Evolutionary conservation across 805 yeast species (phyloP).

Genomic region (Nakazawaea anatomiae): DNA sequence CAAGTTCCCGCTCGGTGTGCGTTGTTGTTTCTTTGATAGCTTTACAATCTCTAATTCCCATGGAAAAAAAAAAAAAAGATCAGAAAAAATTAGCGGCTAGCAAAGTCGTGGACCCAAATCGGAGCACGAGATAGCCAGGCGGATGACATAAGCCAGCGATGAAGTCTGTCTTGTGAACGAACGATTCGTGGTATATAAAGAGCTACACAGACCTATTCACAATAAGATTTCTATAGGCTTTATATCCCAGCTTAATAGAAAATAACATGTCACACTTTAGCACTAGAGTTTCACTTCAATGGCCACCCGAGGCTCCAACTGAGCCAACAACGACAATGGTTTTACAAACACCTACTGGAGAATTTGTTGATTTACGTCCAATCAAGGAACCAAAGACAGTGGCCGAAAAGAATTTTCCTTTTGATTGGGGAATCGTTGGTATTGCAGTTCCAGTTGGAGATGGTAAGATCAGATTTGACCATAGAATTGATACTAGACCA

Average conservation of each 20-base stretch:
- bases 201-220: too few relatives aligned
- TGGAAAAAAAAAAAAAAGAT: background rate
- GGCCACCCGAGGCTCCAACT: slow-evolving; percentile 36
- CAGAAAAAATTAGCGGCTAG: background rate
- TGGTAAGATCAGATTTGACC: slow-evolving; percentile 31
- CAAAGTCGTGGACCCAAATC: background rate
- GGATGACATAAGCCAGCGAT: too few relatives aligned
- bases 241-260: too few relatives aligned
- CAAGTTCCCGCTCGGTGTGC: too few relatives aligned
- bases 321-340: slow-evolving; percentile 47
- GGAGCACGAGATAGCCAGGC: background rate
- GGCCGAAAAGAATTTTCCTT: slow-evolving; percentile 31
- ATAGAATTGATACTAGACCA: slow-evolving; percentile 25
- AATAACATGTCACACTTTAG: slow-evolving; percentile 26
- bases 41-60: background rate
- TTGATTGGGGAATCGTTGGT: slow-evolving; percentile 59
- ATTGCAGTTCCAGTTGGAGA: slow-evolving; percentile 31
- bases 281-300: slow-evolving; percentile 44
- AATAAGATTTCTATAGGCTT: too few relatives aligned
- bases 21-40: too few relatives aligned
- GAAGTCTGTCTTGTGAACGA: too few relatives aligned
- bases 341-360: slow-evolving; percentile 33
- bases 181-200: too few relatives aligned
- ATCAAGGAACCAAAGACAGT: slow-evolving; percentile 20
- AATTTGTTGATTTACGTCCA: slow-evolving; percentile 44